Evolutionary conservation across 208 protist genomes (phyloP), one percentile per base, ranked within the genome.

Genomic region (Trypanosoma mega): DNA sequence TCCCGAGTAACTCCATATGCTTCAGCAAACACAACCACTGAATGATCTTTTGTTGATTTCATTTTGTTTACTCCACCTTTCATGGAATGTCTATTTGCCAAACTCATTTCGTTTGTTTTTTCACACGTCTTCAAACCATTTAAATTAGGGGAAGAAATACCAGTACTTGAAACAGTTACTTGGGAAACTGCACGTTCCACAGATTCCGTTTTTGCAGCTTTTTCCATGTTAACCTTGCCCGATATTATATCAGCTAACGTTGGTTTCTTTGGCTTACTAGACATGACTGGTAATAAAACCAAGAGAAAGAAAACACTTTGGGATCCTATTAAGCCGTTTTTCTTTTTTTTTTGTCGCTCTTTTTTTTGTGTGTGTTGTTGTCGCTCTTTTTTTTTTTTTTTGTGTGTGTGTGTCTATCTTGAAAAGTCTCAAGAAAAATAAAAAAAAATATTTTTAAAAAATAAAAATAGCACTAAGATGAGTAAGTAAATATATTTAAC

Each of bases 181-280:
- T 12, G 34, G 12, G 6, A 12, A 6, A 39, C 34, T 16, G 6
- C 12, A 39, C 12, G 34, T 12, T 39, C 34, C 12, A 16, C 12
- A 39, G 34, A 39, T 39, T 6, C 8, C 34, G 6, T 39, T 39
- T 12, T 39, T 16, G 12, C 6, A 16, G 6, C 12, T 12, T 6
- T 39, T 39, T 12, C 34, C 9, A 6, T 11, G 49, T 3, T 37
- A 59, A 11, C 5, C 29, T 11, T 64, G 27, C 47, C 58, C 4
- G 48, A 45, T 11, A 64, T 30, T 45, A 56, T 36, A 26, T 64
- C 58, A 26, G 48, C 46, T 23, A 64, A 37, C 27, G 58, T 56
- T 24, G 48, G 31, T n/a, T 36, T 50, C 16, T 39, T 12, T 39
- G 34, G 12, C 12, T 39, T 39, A 6, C 12, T 6, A 6, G 34